Percentiles rank a stretch among this genome's conserved stretches.
phyloP scores from a whole-genome alignment of 2,329 filamentous ascomycete genomes.

The Hysterium pulicare region DNA sequence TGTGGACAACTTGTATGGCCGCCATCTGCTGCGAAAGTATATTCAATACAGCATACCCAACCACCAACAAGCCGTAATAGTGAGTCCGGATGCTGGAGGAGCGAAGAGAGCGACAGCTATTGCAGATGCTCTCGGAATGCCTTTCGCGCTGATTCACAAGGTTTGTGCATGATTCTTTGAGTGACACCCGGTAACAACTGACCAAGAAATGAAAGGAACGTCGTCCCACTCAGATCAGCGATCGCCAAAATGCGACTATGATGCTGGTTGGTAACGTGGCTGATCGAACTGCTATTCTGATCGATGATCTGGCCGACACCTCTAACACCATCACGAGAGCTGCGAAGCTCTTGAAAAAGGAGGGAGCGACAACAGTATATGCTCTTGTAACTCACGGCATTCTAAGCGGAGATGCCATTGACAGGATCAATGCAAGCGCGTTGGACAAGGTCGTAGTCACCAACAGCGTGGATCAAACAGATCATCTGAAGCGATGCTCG shows the following conservation, averaged over 20 bases:
- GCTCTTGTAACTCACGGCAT: constrained; percentile 94
- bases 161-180: constrained; percentile 47
- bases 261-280: constrained; percentile 88
- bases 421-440: constrained; percentile 87
- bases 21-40: constrained; percentile 66
- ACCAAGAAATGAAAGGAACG: constrained; percentile 62
- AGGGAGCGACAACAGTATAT: constrained; percentile 83
- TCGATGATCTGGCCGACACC: constrained; percentile 93
- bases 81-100: constrained; percentile 93
- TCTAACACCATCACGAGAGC: constrained; percentile 96
- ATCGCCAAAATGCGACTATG: constrained; percentile 80
- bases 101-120: constrained; percentile 95
- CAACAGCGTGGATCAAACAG: constrained; percentile 86
- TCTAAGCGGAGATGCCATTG: constrained; percentile 90
- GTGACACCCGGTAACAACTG: constrained; percentile 2
- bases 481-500: constrained; percentile 72
- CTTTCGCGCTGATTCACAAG: constrained; percentile 98
- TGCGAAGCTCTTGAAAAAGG: constrained; percentile 93
- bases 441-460: constrained; percentile 94
- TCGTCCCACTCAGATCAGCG: constrained; percentile 79
- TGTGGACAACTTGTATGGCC: constrained; percentile 93
- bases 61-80: constrained; percentile 82
- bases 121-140: constrained; percentile 87
- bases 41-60: constrained; percentile 79
- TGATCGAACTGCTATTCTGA: constrained; percentile 78